phyloP scores from a whole-genome alignment of 371 early-diverging fungal genomes.

The Syncephalastrum racemosum region DNA sequence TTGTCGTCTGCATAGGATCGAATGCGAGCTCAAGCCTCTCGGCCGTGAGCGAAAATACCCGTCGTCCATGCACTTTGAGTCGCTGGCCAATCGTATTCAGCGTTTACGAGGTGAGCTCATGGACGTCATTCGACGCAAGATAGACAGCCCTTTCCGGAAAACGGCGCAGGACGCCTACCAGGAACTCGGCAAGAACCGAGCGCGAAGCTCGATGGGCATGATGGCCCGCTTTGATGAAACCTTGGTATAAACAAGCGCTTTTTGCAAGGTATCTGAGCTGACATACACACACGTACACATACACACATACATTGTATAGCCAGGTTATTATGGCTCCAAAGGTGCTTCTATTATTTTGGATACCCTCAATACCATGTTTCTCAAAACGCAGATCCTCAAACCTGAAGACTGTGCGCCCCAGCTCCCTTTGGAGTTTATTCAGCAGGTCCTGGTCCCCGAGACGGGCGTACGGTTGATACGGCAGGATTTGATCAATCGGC shows the following conservation, averaged over 20 bases:
- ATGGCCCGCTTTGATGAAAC: slow-evolving; percentile 39
- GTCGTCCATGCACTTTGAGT: slow-evolving; percentile 37
- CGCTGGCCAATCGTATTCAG: slow-evolving; percentile 28
- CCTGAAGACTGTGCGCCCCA: slow-evolving; percentile 40
- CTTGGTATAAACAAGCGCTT: slow-evolving; percentile 18
- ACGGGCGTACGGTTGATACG: slow-evolving; percentile 52
- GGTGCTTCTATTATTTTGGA: slow-evolving; percentile 46
- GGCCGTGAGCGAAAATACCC: slow-evolving; percentile 46
- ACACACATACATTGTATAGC: slow-evolving; percentile 26
- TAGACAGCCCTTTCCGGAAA: slow-evolving; percentile 35
- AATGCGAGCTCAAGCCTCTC: slow-evolving; percentile 41
- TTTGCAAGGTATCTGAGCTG: too few relatives aligned
- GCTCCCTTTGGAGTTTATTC: slow-evolving; percentile 56
- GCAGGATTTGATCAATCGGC: slow-evolving; percentile 33
- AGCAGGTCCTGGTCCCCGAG: slow-evolving; percentile 65
- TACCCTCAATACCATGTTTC: slow-evolving; percentile 32
- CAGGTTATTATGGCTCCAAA: slow-evolving; percentile 66
- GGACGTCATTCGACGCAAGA: slow-evolving; percentile 30
- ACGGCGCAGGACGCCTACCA: slow-evolving; percentile 37
- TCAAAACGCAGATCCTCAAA: slow-evolving; percentile 37
- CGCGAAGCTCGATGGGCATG: slow-evolving; percentile 45
- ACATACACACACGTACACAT: too few relatives aligned
- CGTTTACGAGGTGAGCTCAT: slow-evolving; percentile 29
- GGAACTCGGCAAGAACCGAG: slow-evolving; percentile 42
- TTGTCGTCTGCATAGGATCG: slow-evolving; percentile 53